Conservation (phyloP, 2,329 filamentous ascomycete species). For the Atkinsonella hypoxylon region DNA sequence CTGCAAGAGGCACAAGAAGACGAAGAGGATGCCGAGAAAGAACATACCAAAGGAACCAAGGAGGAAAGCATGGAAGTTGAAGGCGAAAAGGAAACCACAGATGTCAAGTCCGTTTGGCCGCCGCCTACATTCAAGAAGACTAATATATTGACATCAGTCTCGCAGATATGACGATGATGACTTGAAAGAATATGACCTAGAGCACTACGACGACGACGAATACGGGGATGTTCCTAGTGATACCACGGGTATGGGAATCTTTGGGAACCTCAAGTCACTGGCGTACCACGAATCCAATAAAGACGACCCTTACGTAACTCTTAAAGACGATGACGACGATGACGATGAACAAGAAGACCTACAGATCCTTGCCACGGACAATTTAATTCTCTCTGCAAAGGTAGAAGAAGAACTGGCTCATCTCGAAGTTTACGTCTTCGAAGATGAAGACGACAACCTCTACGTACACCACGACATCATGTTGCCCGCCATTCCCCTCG, state of each 20-base stretch:
- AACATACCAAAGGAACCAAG: constrained; percentile 16
- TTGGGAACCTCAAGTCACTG: constrained; percentile 86
- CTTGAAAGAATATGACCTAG: constrained; percentile 89
- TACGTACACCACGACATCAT: constrained; percentile 99
- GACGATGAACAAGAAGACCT: constrained; percentile 89
- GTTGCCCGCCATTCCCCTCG: constrained; percentile 91
- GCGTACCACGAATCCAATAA: constrained; percentile 91
- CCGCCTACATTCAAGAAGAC: neutral
- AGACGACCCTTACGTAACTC: constrained; percentile 91
- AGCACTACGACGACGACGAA: constrained; percentile 85
- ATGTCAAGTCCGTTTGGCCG: constrained; percentile 5
- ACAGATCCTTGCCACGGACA: constrained; percentile 86
- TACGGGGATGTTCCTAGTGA: constrained; percentile 34
- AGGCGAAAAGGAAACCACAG: neutral
- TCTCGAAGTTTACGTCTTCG: constrained; percentile 94
- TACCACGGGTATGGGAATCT: constrained; percentile 74
- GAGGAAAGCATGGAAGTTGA: constrained; percentile 23
- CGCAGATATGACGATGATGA: constrained; percentile 62
- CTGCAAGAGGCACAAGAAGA: constrained; percentile 55
- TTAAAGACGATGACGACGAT: constrained; percentile 55
- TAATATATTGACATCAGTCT: constrained; percentile 9
- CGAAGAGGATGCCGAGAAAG: constrained; percentile 13
- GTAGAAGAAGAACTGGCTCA: constrained; percentile 96
- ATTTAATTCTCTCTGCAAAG: constrained; percentile 81
- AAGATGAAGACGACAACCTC: constrained; percentile 87